phyloP scores from a whole-genome alignment of 306 rosid genomes.

The Cicer judaicum region DNA sequence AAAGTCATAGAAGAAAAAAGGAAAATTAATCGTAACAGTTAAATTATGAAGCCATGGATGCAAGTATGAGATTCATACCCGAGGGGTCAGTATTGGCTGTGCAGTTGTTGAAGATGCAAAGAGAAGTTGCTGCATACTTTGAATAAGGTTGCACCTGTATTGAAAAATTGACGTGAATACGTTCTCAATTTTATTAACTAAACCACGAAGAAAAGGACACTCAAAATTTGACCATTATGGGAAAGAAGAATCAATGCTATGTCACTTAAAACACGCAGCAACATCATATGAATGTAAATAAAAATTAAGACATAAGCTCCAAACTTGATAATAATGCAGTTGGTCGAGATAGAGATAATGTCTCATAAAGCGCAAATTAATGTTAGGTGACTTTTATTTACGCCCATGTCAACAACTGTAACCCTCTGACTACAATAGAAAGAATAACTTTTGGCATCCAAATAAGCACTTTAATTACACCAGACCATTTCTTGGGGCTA shows the following conservation, averaged over 20 bases:
- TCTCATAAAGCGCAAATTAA: conserved; percentile 10
- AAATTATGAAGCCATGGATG: conserved; percentile 36
- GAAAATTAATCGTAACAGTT: conserved; percentile 29
- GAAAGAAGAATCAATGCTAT: not conserved
- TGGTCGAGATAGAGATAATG: conserved; percentile 17
- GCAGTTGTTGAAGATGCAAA: conserved; percentile 99
- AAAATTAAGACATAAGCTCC: conserved; percentile 5
- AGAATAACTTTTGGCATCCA: conserved; percentile 20
- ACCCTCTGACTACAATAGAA: conserved; percentile 9
- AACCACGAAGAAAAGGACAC: conserved; percentile 10
- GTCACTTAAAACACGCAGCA: conserved; percentile 10
- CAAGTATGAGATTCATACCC: conserved; percentile 60
- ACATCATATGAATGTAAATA: not conserved
- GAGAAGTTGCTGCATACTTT: conserved; percentile 90
- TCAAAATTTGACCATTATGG: conserved; percentile 11
- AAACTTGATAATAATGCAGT: conserved; percentile 7
- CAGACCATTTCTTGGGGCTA: not conserved
- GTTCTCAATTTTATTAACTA: conserved; percentile 11
- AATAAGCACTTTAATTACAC: conserved; percentile 16
- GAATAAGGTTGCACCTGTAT: conserved; percentile 86
- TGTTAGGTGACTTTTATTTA: conserved; percentile 17
- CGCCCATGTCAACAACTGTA: conserved; percentile 1
- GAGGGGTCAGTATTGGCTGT: conserved; percentile 91
- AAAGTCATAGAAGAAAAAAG: conserved; percentile 3
- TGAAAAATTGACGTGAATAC: conserved; percentile 16